Evolutionary conservation across 345 rosid species (phyloP), one percentile per base, ranked within the genome.

Genomic region (Rhodamnia argentea): DNA sequence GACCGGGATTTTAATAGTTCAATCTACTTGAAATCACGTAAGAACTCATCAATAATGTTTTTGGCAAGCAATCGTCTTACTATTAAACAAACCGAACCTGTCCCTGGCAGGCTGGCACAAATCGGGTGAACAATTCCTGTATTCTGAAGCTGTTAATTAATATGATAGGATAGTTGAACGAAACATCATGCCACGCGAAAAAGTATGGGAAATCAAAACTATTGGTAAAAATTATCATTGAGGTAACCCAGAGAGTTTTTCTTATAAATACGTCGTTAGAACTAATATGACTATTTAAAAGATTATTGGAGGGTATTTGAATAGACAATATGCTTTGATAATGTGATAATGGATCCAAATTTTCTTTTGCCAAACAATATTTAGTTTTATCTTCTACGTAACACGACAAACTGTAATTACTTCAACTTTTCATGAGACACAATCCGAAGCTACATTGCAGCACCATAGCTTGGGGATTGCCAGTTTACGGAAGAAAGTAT

Each of bases 21-120:
- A 37, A 37, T 37, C 40, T 37, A 37, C 40, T 37, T 37, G 40
- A 37, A 18, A 70, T 70, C 13, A 16, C 18, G 78, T 18, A 8
- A 32, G 47, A 70, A 70, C 23, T 70, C 9, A 32, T 64, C 6
- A 18, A 64, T 29, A 0, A 29, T 29, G 8, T 32, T 29, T 37
- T 64, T 7, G 76, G 44, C 2, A 0, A 32, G 76, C 29, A 64
- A 32, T 64, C 37, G 5, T 64, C 44, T 32, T 7, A 64, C 5
- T 64, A 64, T 64, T 32, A 18, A 20, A 16, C 1, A 64, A 32
- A 64, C 23, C 0, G 23, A 64, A 64, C 76, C 76, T 32, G 37
- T 32, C 6, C 24, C 44, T 0, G 24, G 57, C 23, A 4, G 24
- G 0, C 44, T 0, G 44, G 15, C 42, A 4, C 24, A 0, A 64